These are phyloP conservation scores for Neostapfia colusana DNA, from an alignment of 176 grass and related monocot genomes.

Conservation along the genomic window DNA sequence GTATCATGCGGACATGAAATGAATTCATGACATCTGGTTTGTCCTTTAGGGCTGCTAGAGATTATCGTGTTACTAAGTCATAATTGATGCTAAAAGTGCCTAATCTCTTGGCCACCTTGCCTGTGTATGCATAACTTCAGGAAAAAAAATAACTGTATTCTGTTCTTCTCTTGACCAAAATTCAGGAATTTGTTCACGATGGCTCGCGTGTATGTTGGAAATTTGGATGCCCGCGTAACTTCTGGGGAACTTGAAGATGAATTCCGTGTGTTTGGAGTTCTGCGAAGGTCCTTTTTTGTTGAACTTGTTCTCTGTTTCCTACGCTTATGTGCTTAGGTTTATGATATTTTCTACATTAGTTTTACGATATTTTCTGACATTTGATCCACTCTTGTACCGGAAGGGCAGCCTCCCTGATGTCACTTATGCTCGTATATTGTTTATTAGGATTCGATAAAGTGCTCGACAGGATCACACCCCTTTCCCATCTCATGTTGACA, in stretches of 20 bases:
- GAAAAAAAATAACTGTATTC: not conserved
- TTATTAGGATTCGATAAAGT: not conserved
- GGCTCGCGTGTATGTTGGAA: conserved; percentile 87
- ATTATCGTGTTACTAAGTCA: not conserved
- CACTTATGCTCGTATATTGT: not conserved
- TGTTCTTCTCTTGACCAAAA: not conserved
- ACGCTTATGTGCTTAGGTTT: not conserved
- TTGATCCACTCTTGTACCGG: not conserved
- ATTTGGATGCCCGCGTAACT: conserved; percentile 70
- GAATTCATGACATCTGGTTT: not conserved
- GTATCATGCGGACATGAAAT: not conserved
- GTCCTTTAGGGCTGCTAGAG: not conserved
- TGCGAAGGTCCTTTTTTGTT: conserved; percentile 58
- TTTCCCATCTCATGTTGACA: not conserved
- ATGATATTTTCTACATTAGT: not conserved
- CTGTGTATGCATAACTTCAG: not conserved
- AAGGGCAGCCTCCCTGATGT: not conserved
- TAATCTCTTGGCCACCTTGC: not conserved
- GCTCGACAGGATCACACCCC: too few species aligned
- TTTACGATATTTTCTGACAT: not conserved
- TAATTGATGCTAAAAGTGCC: not conserved
- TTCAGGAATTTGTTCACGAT: conserved; percentile 51
- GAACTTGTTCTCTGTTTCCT: not conserved
- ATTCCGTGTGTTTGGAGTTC: conserved; percentile 82
- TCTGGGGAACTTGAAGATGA: conserved; percentile 86